Conservation (phyloP, 306 rosid genomes). For the Senna siamea region DNA sequence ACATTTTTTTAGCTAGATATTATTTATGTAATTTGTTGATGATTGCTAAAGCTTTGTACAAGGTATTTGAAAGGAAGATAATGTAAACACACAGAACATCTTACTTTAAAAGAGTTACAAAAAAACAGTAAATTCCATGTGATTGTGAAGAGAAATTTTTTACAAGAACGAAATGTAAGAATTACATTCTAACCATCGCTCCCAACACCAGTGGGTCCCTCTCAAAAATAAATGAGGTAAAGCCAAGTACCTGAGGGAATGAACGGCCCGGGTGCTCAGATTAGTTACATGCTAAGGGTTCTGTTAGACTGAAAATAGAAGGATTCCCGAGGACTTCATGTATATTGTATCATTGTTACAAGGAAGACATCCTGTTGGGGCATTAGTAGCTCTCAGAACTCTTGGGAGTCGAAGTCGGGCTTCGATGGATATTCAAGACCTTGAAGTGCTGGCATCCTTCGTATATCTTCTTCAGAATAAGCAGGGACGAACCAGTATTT, state of each 20-base stretch:
- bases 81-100: not conserved
- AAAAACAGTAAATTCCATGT: not conserved
- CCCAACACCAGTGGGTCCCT: not conserved
- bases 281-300: slow-evolving; percentile 45
- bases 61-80: not conserved
- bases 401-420: slow-evolving; percentile 86
- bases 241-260: slow-evolving; percentile 35
- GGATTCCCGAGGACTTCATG: slow-evolving; percentile 31
- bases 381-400: slow-evolving; percentile 51
- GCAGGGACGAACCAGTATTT: slow-evolving; percentile 92
- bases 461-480: slow-evolving; percentile 89
- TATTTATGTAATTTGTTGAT: not conserved
- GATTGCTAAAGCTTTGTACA: not conserved
- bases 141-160: slow-evolving; percentile 5
- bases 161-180: not conserved
- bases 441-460: slow-evolving; percentile 91
- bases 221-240: slow-evolving; percentile 1
- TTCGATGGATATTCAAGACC: slow-evolving; percentile 96
- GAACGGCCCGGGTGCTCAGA: slow-evolving; percentile 34
- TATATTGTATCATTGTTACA: slow-evolving; percentile 32
- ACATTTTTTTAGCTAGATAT: too few species aligned
- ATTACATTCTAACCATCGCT: not conserved
- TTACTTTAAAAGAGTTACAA: not conserved
- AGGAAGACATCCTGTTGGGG: slow-evolving; percentile 28
- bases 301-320: slow-evolving; percentile 37